phyloP scores from a whole-genome alignment of 305 asterid genomes.

The Striga hermonthica region DNA sequence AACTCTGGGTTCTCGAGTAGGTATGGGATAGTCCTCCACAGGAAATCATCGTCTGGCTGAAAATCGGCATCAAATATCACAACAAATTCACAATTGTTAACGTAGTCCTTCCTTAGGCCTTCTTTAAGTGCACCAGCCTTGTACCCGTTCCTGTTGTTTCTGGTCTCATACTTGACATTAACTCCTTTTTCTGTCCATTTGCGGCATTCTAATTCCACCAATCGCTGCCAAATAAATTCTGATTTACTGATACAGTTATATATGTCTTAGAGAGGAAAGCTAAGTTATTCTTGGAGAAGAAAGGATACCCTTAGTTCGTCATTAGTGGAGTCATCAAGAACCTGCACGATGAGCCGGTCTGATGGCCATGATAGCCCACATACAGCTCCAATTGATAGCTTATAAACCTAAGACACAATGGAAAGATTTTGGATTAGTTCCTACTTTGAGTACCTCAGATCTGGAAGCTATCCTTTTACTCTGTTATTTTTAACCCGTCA shows the following conservation, averaged over 20 bases:
- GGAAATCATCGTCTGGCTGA: conserved; percentile 46
- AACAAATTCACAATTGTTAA: conserved; percentile 41
- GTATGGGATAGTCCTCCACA: conserved; percentile 48
- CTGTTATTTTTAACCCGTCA: neutral
- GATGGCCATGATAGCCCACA: conserved; percentile 52
- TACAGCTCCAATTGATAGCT: conserved; percentile 56
- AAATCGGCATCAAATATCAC: conserved; percentile 54
- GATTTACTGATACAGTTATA: conserved; percentile 10
- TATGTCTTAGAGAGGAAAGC: conserved; percentile 4
- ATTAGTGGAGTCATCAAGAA: conserved; percentile 54
- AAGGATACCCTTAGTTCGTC: conserved; percentile 35
- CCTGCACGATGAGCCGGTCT: conserved; percentile 42
- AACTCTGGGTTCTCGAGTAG: conserved; percentile 43
- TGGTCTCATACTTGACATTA: conserved; percentile 43
- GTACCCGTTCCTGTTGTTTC: conserved; percentile 48
- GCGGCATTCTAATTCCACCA: conserved; percentile 48
- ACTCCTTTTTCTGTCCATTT: conserved; percentile 45
- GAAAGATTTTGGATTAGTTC: conserved; percentile 24
- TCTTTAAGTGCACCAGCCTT: conserved; percentile 55
- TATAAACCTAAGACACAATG: conserved; percentile 36
- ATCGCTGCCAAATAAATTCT: conserved; percentile 28
- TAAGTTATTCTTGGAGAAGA: conserved; percentile 12
- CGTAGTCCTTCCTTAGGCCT: conserved; percentile 43
- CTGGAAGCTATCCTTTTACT: neutral
- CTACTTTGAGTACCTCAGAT: neutral